These are phyloP conservation scores for Phytophthora tubulina DNA, from an alignment of 352 stramenopile genomes.

Conservation along the genomic window DNA sequence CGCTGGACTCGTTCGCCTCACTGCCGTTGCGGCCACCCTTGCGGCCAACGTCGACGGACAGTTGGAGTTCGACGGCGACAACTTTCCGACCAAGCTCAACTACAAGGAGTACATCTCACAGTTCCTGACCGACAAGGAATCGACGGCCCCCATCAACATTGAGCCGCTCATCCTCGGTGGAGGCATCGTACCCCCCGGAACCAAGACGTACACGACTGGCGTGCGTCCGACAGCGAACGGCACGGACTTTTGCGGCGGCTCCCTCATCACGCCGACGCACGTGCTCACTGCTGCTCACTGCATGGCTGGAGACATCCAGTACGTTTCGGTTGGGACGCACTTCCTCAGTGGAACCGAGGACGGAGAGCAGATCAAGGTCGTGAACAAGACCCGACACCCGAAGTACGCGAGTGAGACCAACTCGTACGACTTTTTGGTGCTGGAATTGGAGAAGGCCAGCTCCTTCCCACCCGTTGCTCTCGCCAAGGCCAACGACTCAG, in stretches of 20 bases:
- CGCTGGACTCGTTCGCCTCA: slow-evolving; percentile 17
- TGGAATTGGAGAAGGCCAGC: slow-evolving; percentile 51
- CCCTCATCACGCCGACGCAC: slow-evolving; percentile 68
- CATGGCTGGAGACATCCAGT: slow-evolving; percentile 42
- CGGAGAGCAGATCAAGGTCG: slow-evolving; percentile 59
- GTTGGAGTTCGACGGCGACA: slow-evolving; percentile 17
- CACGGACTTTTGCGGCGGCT: slow-evolving; percentile 62
- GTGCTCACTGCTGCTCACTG: slow-evolving; percentile 74
- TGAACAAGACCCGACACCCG: slow-evolving; percentile 58
- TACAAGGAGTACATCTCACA: slow-evolving; percentile 43
- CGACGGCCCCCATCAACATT: slow-evolving; percentile 4
- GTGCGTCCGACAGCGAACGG: slow-evolving; percentile 46
- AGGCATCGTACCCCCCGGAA: slow-evolving; percentile 47
- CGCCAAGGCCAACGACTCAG: slow-evolving; percentile 36
- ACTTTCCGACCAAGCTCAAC: slow-evolving; percentile 33
- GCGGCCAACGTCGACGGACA: slow-evolving; percentile 27
- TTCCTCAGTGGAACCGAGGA: slow-evolving; percentile 50
- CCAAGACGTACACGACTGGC: slow-evolving; percentile 62
- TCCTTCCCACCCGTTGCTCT: slow-evolving; percentile 49
- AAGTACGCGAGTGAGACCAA: slow-evolving; percentile 48
- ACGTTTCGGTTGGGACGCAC: slow-evolving; percentile 62
- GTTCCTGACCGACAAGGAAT: slow-evolving; percentile 21
- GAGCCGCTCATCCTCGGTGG: slow-evolving; percentile 54
- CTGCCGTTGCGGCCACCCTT: slow-evolving; percentile 32
- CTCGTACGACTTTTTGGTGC: slow-evolving; percentile 67